These are phyloP conservation scores for Kwoniella bestiolae DNA, from an alignment of 768 basidiomycete species.

Conservation along the genomic window DNA sequence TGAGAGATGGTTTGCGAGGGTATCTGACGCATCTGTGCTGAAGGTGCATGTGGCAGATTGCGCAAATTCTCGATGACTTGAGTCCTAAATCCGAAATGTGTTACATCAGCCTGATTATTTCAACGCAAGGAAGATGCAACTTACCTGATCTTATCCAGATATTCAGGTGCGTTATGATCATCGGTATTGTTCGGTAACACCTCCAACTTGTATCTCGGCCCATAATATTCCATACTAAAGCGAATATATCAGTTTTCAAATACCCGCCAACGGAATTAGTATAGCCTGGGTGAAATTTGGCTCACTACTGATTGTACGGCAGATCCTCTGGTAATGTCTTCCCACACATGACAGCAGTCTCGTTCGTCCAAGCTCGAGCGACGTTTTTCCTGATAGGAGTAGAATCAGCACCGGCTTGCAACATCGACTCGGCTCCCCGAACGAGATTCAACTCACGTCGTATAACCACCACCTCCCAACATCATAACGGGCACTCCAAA, in stretches of 20 bases:
- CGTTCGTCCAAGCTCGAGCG: constrained; percentile 91
- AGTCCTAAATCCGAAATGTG: constrained; percentile 54
- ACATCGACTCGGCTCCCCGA: too few relatives aligned
- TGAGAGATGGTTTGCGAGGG: constrained; percentile 63
- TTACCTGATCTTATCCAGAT: constrained; percentile 77
- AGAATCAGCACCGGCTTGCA: constrained; percentile 24
- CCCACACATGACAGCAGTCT: constrained; percentile 93
- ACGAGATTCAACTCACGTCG: constrained; percentile 70
- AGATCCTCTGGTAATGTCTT: constrained; percentile 65
- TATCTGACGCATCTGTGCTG: constrained; percentile 81
- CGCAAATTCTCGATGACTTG: constrained; percentile 65
- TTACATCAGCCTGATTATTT: not conserved
- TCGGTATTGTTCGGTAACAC: constrained; percentile 93
- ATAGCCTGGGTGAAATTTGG: not conserved
- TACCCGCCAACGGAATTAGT: not conserved
- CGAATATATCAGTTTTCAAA: constrained; percentile 51
- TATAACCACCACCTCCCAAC: constrained; percentile 95
- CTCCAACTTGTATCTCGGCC: constrained; percentile 89
- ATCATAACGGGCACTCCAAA: constrained; percentile 85
- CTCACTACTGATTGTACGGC: constrained; percentile 59
- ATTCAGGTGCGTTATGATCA: constrained; percentile 81
- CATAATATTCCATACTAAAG: constrained; percentile 92
- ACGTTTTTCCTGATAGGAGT: constrained; percentile 72
- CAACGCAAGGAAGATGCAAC: constrained; percentile 46
- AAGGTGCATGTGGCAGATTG: constrained; percentile 74